Evolutionary conservation across 768 basidiomycete genomes (phyloP).

Genomic region (Chalciporus piperatus): DNA sequence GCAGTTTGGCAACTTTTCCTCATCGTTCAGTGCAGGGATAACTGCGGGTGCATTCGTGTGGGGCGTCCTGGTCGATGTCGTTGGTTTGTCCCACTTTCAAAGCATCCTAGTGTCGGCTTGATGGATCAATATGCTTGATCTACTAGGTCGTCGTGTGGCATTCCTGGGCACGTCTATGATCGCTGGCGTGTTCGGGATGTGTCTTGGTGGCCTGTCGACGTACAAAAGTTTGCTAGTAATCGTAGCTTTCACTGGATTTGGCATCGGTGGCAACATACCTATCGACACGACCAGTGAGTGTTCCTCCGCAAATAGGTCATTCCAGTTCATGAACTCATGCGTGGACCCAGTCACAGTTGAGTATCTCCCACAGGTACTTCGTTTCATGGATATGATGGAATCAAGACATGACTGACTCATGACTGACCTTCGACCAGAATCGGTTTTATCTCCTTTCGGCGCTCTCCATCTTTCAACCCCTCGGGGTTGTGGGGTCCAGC

Average conservation of each 20-base stretch:
- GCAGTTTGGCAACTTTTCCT: constrained; percentile 5
- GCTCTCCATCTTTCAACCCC: constrained; percentile 7
- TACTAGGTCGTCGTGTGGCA: constrained; percentile 15
- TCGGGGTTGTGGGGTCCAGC: background rate
- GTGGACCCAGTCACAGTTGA: constrained; percentile 6
- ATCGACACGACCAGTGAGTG: constrained; percentile 15
- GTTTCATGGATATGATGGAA: no score
- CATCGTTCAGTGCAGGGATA: constrained; percentile 1
- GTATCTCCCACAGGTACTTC: constrained; percentile 13
- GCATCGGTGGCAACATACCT: constrained; percentile 14
- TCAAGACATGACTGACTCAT: background rate
- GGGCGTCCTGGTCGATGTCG: constrained; percentile 16
- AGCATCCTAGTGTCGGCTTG: background rate
- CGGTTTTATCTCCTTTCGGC: constrained; percentile 16
- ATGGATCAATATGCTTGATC: background rate
- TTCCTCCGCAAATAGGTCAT: background rate
- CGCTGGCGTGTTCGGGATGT: constrained; percentile 13
- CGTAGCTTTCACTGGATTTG: constrained; percentile 10
- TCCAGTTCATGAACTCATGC: background rate
- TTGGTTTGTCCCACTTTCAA: constrained; percentile 8
- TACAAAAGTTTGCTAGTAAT: constrained; percentile 10
- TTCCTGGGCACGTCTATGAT: constrained; percentile 16
- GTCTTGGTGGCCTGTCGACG: constrained; percentile 10
- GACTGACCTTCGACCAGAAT: constrained; percentile 3
- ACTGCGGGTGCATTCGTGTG: constrained; percentile 8